Evolutionary conservation across 805 yeast species (phyloP).

Genomic region (Wickerhamomyces queroliae): DNA sequence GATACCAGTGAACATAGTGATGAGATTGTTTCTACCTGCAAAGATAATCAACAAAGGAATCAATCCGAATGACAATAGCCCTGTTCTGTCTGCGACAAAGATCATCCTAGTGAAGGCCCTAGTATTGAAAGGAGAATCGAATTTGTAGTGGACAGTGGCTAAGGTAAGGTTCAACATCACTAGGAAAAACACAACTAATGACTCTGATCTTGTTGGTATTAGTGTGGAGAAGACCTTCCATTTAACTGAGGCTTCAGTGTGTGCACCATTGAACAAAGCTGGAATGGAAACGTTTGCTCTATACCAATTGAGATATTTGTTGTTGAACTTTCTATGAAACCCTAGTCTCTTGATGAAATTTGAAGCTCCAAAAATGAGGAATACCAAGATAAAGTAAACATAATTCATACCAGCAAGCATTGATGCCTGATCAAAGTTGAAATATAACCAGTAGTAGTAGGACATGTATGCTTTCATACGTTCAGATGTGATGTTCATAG

Average conservation of each 20-base stretch:
- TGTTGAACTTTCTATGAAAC: slow-evolving; percentile 7
- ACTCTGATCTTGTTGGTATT: slow-evolving; percentile 18
- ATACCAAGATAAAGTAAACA: slow-evolving; percentile 33
- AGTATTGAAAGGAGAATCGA: slow-evolving; percentile 4
- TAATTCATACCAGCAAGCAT: slow-evolving; percentile 26
- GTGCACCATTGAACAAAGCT: slow-evolving; percentile 14
- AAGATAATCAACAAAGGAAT: slow-evolving; percentile 55
- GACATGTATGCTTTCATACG: neutral
- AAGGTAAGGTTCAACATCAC: slow-evolving; percentile 16
- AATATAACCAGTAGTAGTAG: slow-evolving; percentile 5
- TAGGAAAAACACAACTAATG: slow-evolving; percentile 30
- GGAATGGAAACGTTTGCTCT: slow-evolving; percentile 16
- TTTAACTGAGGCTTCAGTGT: slow-evolving; percentile 2
- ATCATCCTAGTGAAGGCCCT: neutral
- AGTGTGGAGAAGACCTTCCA: slow-evolving; percentile 9
- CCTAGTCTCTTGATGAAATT: slow-evolving; percentile 25
- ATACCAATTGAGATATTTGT: slow-evolving; percentile 13
- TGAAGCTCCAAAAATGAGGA: slow-evolving; percentile 27
- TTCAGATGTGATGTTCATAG: slow-evolving; percentile 10
- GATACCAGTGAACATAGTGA: slow-evolving; percentile 57
- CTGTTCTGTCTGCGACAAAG: slow-evolving; percentile 18
- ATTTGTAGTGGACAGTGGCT: slow-evolving; percentile 8
- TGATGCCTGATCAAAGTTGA: slow-evolving; percentile 14
- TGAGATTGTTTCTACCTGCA: slow-evolving; percentile 66
- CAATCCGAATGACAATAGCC: slow-evolving; percentile 24